A percentile compares a stretch with the other conserved stretches of the same genome.
phyloP scores from a whole-genome alignment of 768 basidiomycete species.

The Rossbeevera mucosa region DNA sequence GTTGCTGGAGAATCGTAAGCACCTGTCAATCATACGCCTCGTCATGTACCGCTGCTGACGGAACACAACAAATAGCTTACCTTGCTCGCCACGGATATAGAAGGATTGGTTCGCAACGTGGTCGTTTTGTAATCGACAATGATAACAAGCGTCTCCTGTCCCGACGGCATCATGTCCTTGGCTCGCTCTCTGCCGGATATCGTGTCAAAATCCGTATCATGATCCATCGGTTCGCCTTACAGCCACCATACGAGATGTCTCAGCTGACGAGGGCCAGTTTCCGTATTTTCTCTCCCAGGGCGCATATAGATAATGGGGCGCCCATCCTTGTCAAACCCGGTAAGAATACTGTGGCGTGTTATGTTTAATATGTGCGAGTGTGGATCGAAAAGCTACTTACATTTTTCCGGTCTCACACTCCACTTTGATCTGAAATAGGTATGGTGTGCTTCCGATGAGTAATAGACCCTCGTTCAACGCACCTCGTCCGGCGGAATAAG shows the following conservation, averaged over 20 bases:
- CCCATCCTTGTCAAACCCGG: constrained; percentile 82
- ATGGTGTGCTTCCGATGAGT: background rate
- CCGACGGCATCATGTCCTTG: constrained; percentile 82
- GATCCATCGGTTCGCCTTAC: constrained; percentile 40
- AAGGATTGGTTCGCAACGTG: constrained; percentile 79
- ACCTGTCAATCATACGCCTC: constrained; percentile 38
- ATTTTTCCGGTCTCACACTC: constrained; percentile 88
- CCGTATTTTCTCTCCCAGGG: constrained; percentile 82
- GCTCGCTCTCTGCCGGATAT: constrained; percentile 66
- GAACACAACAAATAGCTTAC: constrained; percentile 27
- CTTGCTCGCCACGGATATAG: constrained; percentile 74
- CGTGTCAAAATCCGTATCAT: constrained; percentile 6
- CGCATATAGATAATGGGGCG: constrained; percentile 89
- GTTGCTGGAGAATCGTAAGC: constrained; percentile 76
- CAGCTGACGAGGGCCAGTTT: constrained; percentile 70
- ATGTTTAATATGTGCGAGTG: background rate
- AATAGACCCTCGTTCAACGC: constrained; percentile 19
- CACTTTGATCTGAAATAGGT: constrained; percentile 47
- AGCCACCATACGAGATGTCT: constrained; percentile 83
- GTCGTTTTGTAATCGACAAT: constrained; percentile 83
- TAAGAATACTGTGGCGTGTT: constrained; percentile 54
- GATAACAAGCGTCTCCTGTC: constrained; percentile 78
- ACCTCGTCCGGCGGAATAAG: constrained; percentile 74
- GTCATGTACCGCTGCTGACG: background rate
- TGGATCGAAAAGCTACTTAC: constrained; percentile 38